phyloP scores from a whole-genome alignment of 257 asterid species.

The Capsicum rhomboideum region DNA sequence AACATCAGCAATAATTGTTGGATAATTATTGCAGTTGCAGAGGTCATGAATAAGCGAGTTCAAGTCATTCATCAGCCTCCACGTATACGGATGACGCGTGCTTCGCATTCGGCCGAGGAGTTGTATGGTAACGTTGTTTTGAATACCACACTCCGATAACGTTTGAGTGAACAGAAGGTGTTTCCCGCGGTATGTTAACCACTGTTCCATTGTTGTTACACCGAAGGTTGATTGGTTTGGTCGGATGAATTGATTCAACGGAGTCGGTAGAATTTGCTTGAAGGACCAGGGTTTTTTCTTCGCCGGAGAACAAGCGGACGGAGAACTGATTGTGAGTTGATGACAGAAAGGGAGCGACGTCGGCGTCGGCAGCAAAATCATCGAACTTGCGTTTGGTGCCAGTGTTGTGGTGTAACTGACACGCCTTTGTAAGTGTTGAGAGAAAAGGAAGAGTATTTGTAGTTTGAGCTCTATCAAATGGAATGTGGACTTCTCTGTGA shows the following conservation, averaged over 20 bases:
- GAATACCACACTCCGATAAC: conserved; percentile 36
- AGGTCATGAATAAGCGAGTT: conserved; percentile 28
- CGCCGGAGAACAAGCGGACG: conserved; percentile 51
- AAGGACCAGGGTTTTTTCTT: conserved; percentile 44
- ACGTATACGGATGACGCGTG: conserved; percentile 65
- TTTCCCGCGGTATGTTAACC: conserved; percentile 61
- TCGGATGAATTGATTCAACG: conserved; percentile 46
- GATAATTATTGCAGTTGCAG: conserved; percentile 13
- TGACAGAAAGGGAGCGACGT: conserved; percentile 20
- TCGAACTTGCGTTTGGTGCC: conserved; percentile 61
- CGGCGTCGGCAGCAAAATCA: conserved; percentile 27
- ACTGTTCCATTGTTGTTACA: conserved; percentile 37
- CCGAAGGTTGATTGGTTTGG: not conserved
- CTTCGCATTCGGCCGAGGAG: conserved; percentile 74
- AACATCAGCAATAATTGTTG: not conserved
- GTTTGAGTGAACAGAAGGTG: conserved; percentile 68
- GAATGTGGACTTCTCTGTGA: too few relatives aligned
- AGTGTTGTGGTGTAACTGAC: not conserved
- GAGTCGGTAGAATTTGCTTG: conserved; percentile 50
- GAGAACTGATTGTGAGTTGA: conserved; percentile 62
- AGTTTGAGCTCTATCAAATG: too few relatives aligned
- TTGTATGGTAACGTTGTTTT: conserved; percentile 50
- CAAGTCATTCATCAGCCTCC: conserved; percentile 54
- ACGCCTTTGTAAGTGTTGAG: not conserved
- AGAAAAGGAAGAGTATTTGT: not conserved